phyloP scores from a whole-genome alignment of 805 yeast species.

The Monosporozyma siamensis region DNA sequence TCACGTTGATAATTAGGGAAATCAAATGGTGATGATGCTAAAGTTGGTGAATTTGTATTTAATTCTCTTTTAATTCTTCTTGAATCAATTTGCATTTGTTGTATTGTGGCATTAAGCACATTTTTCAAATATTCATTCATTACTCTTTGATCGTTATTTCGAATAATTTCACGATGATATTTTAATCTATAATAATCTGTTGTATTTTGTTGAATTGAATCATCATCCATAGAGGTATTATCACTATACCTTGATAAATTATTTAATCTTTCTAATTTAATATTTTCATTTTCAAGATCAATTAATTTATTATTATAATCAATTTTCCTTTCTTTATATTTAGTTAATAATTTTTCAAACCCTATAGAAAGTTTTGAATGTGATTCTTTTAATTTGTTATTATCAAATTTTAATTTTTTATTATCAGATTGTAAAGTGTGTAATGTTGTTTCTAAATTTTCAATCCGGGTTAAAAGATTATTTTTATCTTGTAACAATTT shows the following conservation, averaged over 20 bases:
- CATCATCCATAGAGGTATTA: slow-evolving; percentile 3
- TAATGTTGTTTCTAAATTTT: background rate
- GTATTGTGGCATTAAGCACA: slow-evolving; percentile 24
- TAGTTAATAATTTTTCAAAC: slow-evolving; percentile 5
- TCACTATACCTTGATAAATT: background rate
- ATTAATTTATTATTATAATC: slow-evolving; percentile 17
- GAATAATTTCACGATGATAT: slow-evolving; percentile 25
- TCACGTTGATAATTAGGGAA: background rate
- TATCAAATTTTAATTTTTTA: slow-evolving; percentile 1
- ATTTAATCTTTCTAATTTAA: slow-evolving; percentile 11
- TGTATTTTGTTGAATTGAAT: slow-evolving; percentile 9
- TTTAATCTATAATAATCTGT: slow-evolving; percentile 25
- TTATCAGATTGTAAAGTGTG: background rate
- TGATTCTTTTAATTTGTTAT: slow-evolving; percentile 5
- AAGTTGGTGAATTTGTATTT: slow-evolving; percentile 2
- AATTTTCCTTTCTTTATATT: slow-evolving; percentile 16
- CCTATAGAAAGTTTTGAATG: slow-evolving; percentile 3
- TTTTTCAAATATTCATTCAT: slow-evolving; percentile 28
- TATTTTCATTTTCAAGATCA: slow-evolving; percentile 22
- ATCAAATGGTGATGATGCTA: too few relatives aligned
- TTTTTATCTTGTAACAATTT: background rate
- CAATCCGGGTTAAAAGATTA: background rate
- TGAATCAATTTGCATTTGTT: slow-evolving; percentile 23
- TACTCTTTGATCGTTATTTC: slow-evolving; percentile 25
- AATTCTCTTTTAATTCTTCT: slow-evolving; percentile 21